phyloP scores from a whole-genome alignment of 2,329 filamentous ascomycete species.

The Penicillium brasilianum region DNA sequence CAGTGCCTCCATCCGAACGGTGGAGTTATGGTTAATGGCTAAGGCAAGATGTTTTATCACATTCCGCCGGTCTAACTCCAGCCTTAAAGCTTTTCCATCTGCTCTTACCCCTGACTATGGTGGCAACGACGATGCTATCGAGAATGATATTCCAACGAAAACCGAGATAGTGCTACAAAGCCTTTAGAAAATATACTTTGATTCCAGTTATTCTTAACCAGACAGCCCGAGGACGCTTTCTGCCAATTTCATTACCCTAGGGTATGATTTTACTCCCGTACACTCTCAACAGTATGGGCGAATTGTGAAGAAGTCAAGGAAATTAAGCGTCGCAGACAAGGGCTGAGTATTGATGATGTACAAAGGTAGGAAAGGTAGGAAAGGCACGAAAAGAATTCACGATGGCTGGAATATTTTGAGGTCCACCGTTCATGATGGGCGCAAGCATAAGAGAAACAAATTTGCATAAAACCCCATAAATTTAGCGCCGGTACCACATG shows the following conservation, averaged over 20 bases:
- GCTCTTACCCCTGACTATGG: not conserved
- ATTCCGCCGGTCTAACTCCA: not conserved
- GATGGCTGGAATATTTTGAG: constrained; percentile 27
- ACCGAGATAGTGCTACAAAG: not conserved
- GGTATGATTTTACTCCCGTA: not conserved
- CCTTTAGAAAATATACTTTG: not conserved
- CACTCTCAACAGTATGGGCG: not conserved
- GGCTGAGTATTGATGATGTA: constrained; percentile 30
- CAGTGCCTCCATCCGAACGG: constrained; percentile 71
- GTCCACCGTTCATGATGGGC: constrained; percentile 23
- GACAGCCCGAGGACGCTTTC: not conserved
- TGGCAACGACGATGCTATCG: not conserved
- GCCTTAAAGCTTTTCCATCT: not conserved
- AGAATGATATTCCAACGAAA: not conserved
- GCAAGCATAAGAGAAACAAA: constrained; percentile 19
- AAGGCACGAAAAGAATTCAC: constrained; percentile 30
- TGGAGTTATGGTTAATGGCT: constrained; percentile 60
- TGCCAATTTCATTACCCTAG: not conserved
- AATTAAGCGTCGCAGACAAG: constrained; percentile 3
- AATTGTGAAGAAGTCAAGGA: not conserved
- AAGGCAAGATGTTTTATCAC: constrained; percentile 7
- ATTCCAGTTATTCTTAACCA: not conserved
- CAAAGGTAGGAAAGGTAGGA: constrained; percentile 31
- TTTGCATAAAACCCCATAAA: constrained; percentile 9
- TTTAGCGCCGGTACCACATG: constrained; percentile 62